Evolutionary conservation across 2,329 filamentous ascomycete species (phyloP), one percentile per base, ranked within the genome.

Genomic region (Aspergillus fructus): DNA sequence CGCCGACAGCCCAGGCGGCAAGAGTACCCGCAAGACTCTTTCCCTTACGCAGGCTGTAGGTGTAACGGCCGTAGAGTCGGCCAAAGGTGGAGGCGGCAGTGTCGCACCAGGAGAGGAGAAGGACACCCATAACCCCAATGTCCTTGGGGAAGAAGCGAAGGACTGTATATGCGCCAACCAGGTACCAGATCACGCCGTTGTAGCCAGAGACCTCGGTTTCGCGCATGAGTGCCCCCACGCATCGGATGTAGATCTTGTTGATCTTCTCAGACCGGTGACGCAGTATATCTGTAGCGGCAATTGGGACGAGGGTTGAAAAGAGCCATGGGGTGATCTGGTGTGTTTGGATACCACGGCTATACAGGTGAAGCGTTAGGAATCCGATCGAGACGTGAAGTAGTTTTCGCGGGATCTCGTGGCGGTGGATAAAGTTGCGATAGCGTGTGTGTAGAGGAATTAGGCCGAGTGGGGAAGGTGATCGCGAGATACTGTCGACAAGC

Each of bases 181-280:
- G 85, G 76, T 97, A 99, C 81, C 90, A 97, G 64, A 99, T 96
- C 65, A 97, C 93, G 52, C 94, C 94, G 72, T 99, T 99, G 82
- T 91, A 99, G 51, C 92, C 91, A 48, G 88, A 83, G 65, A 93
- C 96, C 77, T 99, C 94, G 63, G 89, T 94, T 79, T 99, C 94
- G 54, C 94, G 90, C 94, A 99, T 99, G 66, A 99, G 81, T 0
- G 93, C 91, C 47, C 94, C 94, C 13, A 97, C 78, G 39, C 85
- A 83, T 56, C 84, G 86, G 66, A 97, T 93, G 75, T 97, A 99
- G 56, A 96, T 72, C 39, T 88, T 83, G 74, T 99, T 99, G 69
- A 99, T 84, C 1, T 86, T 83, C 59, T 89, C 85, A 66, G 87
- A 94, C 65, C 86, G 85, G 76, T 97, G 93, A 52, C 94, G 90